Percentiles rank a stretch among this genome's conserved stretches.
These are phyloP conservation scores for Monotropa hypopitys DNA, from an alignment of 179 eudicot species.

Conservation along the genomic window DNA sequence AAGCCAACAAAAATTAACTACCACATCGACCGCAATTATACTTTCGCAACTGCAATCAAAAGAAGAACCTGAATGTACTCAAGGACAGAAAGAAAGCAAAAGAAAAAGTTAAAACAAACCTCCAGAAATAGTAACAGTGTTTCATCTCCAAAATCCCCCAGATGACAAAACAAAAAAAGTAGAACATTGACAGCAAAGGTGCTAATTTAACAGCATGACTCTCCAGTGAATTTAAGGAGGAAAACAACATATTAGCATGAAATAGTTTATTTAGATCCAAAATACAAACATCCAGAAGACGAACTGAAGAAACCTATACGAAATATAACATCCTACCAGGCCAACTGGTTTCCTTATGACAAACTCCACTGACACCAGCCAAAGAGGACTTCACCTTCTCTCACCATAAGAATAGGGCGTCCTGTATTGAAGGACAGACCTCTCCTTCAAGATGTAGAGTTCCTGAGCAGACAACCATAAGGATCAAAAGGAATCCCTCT, in stretches of 20 bases:
- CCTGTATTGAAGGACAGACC: background rate
- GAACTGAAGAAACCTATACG: background rate
- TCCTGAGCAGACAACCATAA: background rate
- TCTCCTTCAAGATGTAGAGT: background rate
- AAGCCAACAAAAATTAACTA: conserved; percentile 11
- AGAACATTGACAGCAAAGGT: background rate
- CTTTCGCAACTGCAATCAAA: background rate
- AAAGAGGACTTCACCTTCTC: background rate
- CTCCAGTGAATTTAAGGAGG: background rate
- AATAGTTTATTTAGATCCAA: background rate
- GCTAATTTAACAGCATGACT: background rate
- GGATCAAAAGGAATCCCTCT: background rate
- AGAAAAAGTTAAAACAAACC: background rate
- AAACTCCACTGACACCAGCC: background rate
- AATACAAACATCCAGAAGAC: background rate
- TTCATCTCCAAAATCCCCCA: background rate
- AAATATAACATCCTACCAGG: background rate
- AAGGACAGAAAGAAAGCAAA: background rate
- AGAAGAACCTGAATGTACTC: background rate
- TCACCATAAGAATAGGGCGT: background rate
- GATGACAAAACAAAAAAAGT: background rate
- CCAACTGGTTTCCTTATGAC: background rate
- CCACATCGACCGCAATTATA: background rate
- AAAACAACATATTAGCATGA: background rate
- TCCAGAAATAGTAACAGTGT: too few species aligned